Evolutionary conservation across 2,329 filamentous ascomycete genomes (phyloP), one percentile per base, ranked within the genome.

Genomic region (Diaporthe citriasiana): DNA sequence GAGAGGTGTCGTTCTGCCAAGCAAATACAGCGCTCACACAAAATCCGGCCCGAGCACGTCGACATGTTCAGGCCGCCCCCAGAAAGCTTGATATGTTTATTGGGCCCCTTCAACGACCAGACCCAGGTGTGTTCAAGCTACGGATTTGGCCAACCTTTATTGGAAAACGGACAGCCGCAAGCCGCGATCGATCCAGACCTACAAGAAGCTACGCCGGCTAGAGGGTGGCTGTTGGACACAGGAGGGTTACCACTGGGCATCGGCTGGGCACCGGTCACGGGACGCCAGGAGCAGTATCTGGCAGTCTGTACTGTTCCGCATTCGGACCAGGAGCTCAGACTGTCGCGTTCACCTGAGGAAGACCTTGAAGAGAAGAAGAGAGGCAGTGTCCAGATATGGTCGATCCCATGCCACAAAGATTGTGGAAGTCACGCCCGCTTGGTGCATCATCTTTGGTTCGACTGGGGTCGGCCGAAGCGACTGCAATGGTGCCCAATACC

Each of bases 401-500:
- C 71, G 22, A 51, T 75, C 19, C 74, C 74, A 27, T 74, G 68
- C 30, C 68, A 75, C 45, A 74, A 66, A 57, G 55, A 33, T 8
- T 57, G 50, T 12, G 55, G 27, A 25, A 57, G 42, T 60, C 38
- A 75, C 19, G 68, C 74, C 55, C 33, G 53, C 15, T 53, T 75
- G 40, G 53, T 65, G 19, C 72, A 75, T 42, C 51, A 65, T 30
- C 47, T 75, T 7, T 89, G 87, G 74, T 84, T 89, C 22, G 83
- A 87, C 51, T 87, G 84, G 81, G 89, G 89, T 3, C 84, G 88
- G 53, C 85, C 85, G 1, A 85, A 82, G 73, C 84, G 87, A 42
- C 80, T 91, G 40, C 84, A 84, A 75, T 91, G 89, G 88, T 90
- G 88, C 72, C 88, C 89, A 0, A 81, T 87, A 0, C 79, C 82